These are phyloP conservation scores for Tuber microsphaerosporum DNA, from an alignment of 495 filamentous ascomycete species.

Conservation along the genomic window DNA sequence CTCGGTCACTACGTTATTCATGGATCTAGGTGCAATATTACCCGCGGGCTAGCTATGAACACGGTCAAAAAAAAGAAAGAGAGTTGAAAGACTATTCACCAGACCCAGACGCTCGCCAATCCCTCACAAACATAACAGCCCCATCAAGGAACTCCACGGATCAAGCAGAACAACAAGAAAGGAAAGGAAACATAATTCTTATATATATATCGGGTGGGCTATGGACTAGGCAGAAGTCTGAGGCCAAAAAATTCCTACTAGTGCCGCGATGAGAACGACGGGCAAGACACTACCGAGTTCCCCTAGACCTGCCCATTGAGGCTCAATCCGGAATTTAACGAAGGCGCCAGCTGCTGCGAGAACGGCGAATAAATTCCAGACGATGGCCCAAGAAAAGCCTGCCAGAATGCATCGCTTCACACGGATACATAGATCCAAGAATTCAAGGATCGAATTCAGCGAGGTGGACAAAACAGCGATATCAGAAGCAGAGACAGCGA, in stretches of 20 bases:
- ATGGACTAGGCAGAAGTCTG: background rate
- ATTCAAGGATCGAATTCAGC: constrained; percentile 53
- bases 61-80: background rate
- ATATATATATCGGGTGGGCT: background rate
- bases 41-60: background rate
- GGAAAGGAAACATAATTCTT: background rate
- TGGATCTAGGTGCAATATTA: background rate
- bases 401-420: constrained; percentile 54
- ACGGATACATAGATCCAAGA: constrained; percentile 55
- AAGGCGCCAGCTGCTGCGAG: constrained; percentile 66
- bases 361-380: constrained; percentile 69
- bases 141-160: background rate
- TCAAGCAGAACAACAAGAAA: background rate
- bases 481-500: constrained; percentile 63
- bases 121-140: background rate
- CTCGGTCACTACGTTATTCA: background rate
- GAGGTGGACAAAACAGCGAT: constrained; percentile 57
- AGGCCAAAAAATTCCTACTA: constrained; percentile 29
- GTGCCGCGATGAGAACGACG: constrained; percentile 54
- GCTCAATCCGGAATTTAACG: constrained; percentile 57
- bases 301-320: constrained; percentile 66
- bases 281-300: constrained; percentile 73
- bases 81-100: background rate
- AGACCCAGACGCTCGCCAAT: background rate
- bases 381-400: constrained; percentile 67